Base-by-base conservation (phyloP, 2,329 filamentous ascomycete species). In the Colletotrichum noveboracense region DNA sequence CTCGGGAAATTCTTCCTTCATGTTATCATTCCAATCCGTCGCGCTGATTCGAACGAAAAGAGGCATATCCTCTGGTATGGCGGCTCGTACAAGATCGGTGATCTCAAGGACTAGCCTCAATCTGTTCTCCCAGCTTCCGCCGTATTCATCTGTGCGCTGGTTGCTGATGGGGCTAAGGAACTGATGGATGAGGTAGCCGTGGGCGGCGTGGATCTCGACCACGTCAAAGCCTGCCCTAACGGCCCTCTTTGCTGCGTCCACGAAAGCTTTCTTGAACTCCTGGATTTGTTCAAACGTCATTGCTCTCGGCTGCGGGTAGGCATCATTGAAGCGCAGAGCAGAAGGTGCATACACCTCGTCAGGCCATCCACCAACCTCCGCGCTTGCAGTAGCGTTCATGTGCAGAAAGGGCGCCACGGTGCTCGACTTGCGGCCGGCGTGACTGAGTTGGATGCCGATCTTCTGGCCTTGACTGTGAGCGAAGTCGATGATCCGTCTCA, bases 131-230 rank as follows among this genome's bases (percentile, higher is more conserved):
- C 94, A 93, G 61, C 86, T 90, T 3, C 93, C 93, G 24, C 93
- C 93, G 79, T 94, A 95, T 72, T 88, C 80, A 80, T 94, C 93
- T 0, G 88, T 94, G 18, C 95, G 89, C 66, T 90, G 86, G 84
- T 97, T 97, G n/a, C 88, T 88, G 0, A 89, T 89, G 0, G 94
- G 94, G 1, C 91, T 92, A 5, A 96, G 76, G 86, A 96, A 97
- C 3, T 87, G 85, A 79, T 93, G 91, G 0, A 96, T 85, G 0
- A 97, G 89, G 81, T 96, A 97, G 1, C 95, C 94, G 80, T 97
- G 95, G 0, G 94, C 95, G 78, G 89, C 91, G 85, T 97, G 95
- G 66, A 97, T 91, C 83, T 93, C 93, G 18, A 94, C 88, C 6
- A 91, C 90, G 79, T 94, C 93, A 77, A 94, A 91, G 0, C 94